Base-by-base conservation (phyloP, 257 asterid species). In the Lantana camara region DNA sequence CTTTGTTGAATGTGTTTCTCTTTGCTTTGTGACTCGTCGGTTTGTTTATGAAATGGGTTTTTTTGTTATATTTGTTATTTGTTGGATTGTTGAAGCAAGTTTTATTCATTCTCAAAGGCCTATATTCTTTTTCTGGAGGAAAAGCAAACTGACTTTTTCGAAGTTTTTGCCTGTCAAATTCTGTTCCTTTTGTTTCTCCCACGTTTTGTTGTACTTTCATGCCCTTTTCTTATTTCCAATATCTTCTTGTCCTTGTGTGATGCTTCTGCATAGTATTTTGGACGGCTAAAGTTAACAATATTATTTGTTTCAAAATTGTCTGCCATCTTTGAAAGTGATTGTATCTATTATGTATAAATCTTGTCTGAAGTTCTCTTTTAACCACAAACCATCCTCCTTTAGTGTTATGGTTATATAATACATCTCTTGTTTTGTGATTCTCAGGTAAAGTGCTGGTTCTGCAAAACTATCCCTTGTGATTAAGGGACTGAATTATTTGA, bases 1-100 rank as follows among this genome's bases (percentile, higher is more conserved):
- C 62, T 73, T 67, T 71, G 32, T 71, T 62, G 57, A 48, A 45
- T 59, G 47, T 29, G 64, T 24, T 34, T 52, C 14, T 60, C 34
- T 66, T 63, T 24, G 32, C 60, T 27, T 67, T 53, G 40, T 22
- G 35, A 32, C 9, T 38, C 35, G n/a, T 40, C 42, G 35, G 60
- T 41, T 27, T 47, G 63, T 42, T 49, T 74, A 5, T 70, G 72
- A 59, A 59, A 40, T 74, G 75, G 80, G 17, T 51, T 46, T 57
- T n/a, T 54, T 51, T 82, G 57, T 38, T 56, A 58, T 46, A 69
- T 52, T 70, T 51, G 55, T 35, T 20, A 11, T 11, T 60, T 62
- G 64, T 54, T 15, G 23, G 53, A 20, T 37, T 63, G 40, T 48
- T 64, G 10, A 21, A 60, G 49, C 67, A 52, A 50, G 14, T 35